A percentile compares a stretch with the other conserved stretches of the same genome.
Evolutionary conservation across 257 asterid species (phyloP).

Genomic region (Solanum piurae): DNA sequence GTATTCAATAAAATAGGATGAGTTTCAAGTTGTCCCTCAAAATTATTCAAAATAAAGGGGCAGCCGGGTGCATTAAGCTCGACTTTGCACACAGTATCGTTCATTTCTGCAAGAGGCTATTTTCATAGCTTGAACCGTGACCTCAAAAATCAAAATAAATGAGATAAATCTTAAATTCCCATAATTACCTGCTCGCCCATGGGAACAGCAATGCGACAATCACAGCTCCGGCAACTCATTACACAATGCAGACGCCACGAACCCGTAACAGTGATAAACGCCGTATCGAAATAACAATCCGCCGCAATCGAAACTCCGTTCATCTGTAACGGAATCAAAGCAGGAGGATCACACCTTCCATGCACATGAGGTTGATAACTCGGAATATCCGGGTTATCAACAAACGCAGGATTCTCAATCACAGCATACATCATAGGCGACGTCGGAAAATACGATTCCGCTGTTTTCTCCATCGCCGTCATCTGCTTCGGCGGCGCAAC

Average conservation of each 20-base stretch:
- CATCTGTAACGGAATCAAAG: conserved; percentile 91
- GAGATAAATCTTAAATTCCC: background rate
- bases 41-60: background rate
- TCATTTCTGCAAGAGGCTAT: background rate
- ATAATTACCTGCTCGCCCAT: conserved; percentile 80
- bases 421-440: conserved; percentile 89
- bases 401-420: conserved; percentile 58
- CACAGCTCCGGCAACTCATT: conserved; percentile 68
- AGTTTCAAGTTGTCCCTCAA: background rate
- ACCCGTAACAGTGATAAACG: conserved; percentile 49
- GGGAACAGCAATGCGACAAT: conserved; percentile 74
- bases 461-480: conserved; percentile 45
- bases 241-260: conserved; percentile 97
- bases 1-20: background rate
- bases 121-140: background rate
- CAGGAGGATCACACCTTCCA: conserved; percentile 90
- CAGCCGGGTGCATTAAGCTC: background rate
- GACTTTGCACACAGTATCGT: background rate
- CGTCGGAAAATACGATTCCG: conserved; percentile 35
- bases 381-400: conserved; percentile 80
- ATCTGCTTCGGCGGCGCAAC: conserved; percentile 73
- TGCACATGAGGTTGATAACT: conserved; percentile 99
- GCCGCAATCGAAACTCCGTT: conserved; percentile 46
- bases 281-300: conserved; percentile 66
- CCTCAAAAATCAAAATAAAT: background rate